Conservation (phyloP, 2,329 filamentous ascomycete genomes). For the Sphaerulina musiva region DNA sequence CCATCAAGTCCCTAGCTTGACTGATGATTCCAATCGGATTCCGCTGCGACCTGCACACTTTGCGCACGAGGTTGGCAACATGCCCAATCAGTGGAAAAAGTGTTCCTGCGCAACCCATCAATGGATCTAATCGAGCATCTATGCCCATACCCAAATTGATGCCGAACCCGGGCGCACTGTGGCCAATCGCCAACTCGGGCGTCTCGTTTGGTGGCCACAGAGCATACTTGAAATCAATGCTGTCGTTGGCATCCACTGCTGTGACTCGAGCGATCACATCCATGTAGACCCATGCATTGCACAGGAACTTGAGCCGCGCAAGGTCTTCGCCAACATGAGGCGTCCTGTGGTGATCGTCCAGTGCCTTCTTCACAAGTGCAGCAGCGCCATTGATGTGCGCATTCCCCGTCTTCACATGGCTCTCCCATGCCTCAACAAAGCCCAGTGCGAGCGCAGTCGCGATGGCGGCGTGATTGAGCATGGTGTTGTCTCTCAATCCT, state of each 20-base stretch:
- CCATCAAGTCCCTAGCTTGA: conserved; percentile 56
- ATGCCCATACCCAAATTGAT: conserved; percentile 35
- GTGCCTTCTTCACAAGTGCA: conserved; percentile 54
- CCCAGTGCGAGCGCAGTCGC: conserved; percentile 64
- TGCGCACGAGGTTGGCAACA: conserved; percentile 60
- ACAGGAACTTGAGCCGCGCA: conserved; percentile 57
- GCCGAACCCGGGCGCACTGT: conserved; percentile 30
- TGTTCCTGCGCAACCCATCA: conserved; percentile 63
- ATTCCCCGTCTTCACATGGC: conserved; percentile 61
- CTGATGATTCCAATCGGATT: conserved; percentile 57
- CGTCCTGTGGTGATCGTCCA: conserved; percentile 43
- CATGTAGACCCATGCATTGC: conserved; percentile 68
- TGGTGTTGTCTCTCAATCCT: conserved; percentile 51
- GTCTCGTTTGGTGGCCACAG: conserved; percentile 18
- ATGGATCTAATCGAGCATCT: conserved; percentile 57
- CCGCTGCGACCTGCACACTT: conserved; percentile 49
- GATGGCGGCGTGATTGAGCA: conserved; percentile 58
- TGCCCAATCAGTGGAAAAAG: conserved; percentile 63
- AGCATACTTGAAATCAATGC: conserved; percentile 48
- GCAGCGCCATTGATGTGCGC: conserved; percentile 63
- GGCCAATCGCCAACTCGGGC: conserved; percentile 4
- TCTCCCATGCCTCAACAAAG: conserved; percentile 66
- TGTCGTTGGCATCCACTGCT: conserved; percentile 53
- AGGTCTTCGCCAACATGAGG: conserved; percentile 44
- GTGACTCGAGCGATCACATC: conserved; percentile 65